Evolutionary conservation across 2,329 filamentous ascomycete genomes (phyloP).

Genomic region (Trichoderma breve): DNA sequence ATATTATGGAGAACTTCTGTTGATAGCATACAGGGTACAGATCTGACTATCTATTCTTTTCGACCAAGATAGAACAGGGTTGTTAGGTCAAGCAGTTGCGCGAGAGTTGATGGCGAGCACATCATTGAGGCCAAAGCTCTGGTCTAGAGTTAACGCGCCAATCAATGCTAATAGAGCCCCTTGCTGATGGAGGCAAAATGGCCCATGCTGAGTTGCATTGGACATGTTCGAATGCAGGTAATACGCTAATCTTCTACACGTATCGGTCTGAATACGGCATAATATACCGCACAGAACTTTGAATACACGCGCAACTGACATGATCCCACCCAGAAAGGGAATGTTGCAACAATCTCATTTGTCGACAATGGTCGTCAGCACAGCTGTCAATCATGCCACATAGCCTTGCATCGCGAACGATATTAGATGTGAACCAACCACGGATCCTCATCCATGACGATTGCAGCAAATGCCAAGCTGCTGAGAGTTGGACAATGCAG

Average conservation of each 20-base stretch:
- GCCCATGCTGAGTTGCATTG: not conserved
- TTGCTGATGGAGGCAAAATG: not conserved
- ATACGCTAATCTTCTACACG: not conserved
- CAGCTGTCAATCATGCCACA: not conserved
- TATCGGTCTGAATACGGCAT: not conserved
- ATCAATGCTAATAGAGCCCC: not conserved
- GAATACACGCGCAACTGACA: not conserved
- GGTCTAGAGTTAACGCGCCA: not conserved
- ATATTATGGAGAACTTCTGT: not conserved
- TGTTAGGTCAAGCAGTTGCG: not conserved
- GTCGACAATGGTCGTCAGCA: not conserved
- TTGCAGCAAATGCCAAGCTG: not conserved
- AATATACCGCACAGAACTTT: not conserved
- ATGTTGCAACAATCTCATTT: not conserved
- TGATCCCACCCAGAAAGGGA: not conserved
- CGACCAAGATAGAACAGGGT: not conserved
- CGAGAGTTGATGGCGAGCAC: not conserved
- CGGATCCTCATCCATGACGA: not conserved
- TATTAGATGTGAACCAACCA: not conserved
- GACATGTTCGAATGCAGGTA: not conserved
- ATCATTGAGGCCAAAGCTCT: slow-evolving; percentile 3
- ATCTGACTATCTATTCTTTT: not conserved
- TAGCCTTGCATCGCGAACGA: not conserved
- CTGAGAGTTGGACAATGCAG: not conserved
- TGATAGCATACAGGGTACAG: not conserved